These are phyloP conservation scores for Herpotrichia juniperi DNA, from an alignment of 2,329 filamentous ascomycete genomes.

Conservation along the genomic window DNA sequence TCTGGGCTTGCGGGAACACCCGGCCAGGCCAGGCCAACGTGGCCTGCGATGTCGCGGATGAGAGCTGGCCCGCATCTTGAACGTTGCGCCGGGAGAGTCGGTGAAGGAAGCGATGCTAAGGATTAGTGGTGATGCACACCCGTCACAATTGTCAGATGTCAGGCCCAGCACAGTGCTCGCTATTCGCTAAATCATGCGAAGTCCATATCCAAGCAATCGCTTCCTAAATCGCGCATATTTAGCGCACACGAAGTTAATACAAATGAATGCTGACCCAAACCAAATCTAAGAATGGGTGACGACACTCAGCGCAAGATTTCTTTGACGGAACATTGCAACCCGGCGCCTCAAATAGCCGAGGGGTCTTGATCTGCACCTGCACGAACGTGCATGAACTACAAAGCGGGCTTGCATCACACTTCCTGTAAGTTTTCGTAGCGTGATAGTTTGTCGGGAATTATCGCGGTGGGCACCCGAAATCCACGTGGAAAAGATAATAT, in stretches of 20 bases:
- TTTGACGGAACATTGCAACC: neutral
- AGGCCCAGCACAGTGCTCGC: neutral
- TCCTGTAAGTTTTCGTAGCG: constrained; percentile 2
- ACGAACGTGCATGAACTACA: neutral
- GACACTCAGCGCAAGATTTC: neutral
- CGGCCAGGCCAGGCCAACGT: neutral
- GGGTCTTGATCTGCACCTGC: neutral
- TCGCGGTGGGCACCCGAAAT: neutral
- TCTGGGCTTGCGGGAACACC: neutral
- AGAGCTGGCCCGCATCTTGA: constrained; percentile 1
- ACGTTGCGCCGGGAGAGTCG: too few relatives aligned
- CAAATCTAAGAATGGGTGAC: too few relatives aligned
- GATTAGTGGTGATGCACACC: too few relatives aligned
- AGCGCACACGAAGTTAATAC: too few relatives aligned
- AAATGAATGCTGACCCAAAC: too few relatives aligned
- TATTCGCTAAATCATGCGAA: too few relatives aligned
- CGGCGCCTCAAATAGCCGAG: neutral
- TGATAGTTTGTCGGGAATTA: neutral
- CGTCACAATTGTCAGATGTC: too few relatives aligned
- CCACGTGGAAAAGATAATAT: neutral
- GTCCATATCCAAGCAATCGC: too few relatives aligned
- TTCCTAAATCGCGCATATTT: too few relatives aligned
- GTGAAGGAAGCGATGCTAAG: too few relatives aligned
- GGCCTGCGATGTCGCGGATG: neutral
- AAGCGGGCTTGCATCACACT: neutral